phyloP scores from a whole-genome alignment of 305 asterid species.

The Rubia balearica region DNA sequence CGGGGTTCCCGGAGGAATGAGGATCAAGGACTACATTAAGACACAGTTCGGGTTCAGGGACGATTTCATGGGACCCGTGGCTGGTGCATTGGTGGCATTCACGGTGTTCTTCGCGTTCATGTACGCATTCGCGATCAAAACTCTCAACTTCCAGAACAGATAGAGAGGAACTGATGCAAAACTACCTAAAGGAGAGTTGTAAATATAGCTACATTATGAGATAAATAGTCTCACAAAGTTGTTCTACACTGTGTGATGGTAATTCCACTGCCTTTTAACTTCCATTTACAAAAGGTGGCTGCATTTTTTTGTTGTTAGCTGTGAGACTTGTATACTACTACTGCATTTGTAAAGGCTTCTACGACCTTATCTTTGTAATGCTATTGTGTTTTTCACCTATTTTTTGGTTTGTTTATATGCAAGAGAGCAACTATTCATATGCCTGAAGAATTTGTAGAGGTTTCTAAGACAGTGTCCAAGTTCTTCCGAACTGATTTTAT shows the following conservation, averaged over 20 bases:
- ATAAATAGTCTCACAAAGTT: neutral
- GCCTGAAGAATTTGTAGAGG: no score
- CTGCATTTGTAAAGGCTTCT: neutral
- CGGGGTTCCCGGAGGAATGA: constrained; percentile 38
- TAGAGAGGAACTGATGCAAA: constrained; percentile 20
- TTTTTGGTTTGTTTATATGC: neutral
- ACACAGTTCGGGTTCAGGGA: constrained; percentile 60
- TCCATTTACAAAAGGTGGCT: neutral
- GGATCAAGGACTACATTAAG: constrained; percentile 46
- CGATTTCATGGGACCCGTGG: constrained; percentile 63
- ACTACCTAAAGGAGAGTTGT: constrained; percentile 11
- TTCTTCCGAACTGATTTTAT: no score
- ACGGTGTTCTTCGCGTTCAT: constrained; percentile 63
- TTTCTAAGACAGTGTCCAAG: no score
- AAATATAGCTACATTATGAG: constrained; percentile 10
- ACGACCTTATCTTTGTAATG: constrained; percentile 1
- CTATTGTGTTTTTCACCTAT: neutral
- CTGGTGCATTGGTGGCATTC: constrained; percentile 65
- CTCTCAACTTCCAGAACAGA: constrained; percentile 72
- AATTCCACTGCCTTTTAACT: neutral
- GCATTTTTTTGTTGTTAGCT: neutral
- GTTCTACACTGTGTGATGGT: neutral
- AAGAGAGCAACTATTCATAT: neutral
- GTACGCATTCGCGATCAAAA: constrained; percentile 73
- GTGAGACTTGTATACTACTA: constrained; percentile 1